Percentiles rank a stretch among this genome's conserved stretches.
Conservation (phyloP, 768 basidiomycete species). For the Tubosaeta sp. region DNA sequence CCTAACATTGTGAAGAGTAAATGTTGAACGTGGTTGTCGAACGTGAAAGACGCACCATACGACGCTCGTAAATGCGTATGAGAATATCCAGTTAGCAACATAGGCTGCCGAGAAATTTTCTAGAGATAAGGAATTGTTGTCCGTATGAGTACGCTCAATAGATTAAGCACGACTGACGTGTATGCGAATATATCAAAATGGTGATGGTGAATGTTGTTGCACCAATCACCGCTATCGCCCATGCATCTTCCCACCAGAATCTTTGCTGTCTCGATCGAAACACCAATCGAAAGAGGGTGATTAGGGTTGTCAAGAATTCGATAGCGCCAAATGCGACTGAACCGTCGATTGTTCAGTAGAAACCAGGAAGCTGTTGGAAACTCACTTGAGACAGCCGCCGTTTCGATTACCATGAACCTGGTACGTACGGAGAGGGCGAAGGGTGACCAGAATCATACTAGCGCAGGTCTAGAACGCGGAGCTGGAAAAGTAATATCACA, state of each 20-base stretch:
- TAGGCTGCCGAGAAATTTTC: neutral
- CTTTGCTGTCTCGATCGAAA: neutral
- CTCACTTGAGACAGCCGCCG: neutral
- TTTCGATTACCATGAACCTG: neutral
- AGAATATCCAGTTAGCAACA: neutral
- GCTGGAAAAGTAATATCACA: too few relatives aligned
- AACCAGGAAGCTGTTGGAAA: neutral
- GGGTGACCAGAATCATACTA: too few relatives aligned
- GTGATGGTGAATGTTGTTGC: neutral
- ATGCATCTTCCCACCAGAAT: neutral
- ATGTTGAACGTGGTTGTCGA: neutral
- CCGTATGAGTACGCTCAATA: too few relatives aligned
- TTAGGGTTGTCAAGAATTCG: neutral
- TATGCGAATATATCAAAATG: neutral
- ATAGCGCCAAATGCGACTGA: neutral
- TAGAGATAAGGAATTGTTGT: too few relatives aligned
- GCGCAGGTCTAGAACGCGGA: too few relatives aligned
- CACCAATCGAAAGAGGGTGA: neutral
- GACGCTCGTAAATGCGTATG: neutral
- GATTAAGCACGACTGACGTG: neutral
- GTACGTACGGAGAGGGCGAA: neutral
- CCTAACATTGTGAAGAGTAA: neutral
- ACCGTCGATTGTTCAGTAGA: neutral
- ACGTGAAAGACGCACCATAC: neutral
- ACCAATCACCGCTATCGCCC: neutral